A percentile compares a stretch with the other conserved stretches of the same genome.
phyloP scores from a whole-genome alignment of 352 stramenopile genomes.

The Elongisporangium prolatum region DNA sequence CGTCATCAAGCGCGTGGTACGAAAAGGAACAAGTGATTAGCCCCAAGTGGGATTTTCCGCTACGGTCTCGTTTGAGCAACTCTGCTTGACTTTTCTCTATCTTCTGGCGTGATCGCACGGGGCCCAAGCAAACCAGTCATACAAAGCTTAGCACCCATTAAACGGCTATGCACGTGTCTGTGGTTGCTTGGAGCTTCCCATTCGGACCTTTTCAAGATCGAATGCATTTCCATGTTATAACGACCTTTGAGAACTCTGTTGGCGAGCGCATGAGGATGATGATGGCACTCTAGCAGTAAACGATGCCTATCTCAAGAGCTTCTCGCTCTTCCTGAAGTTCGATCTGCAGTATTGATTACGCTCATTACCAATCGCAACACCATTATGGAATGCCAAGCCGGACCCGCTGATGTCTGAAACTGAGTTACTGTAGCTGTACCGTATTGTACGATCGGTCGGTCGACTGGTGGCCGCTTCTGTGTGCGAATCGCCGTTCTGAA shows the following conservation, averaged over 20 bases:
- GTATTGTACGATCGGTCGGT: background rate
- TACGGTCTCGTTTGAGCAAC: background rate
- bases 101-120: background rate
- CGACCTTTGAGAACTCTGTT: too few species aligned
- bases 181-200: background rate
- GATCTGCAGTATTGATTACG: background rate
- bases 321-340: background rate
- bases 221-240: background rate
- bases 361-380: background rate
- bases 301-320: background rate
- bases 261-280: too few species aligned
- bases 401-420: too few species aligned
- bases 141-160: background rate
- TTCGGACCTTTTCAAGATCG: background rate
- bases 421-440: background rate
- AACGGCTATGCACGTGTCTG: background rate
- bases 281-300: too few species aligned
- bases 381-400: too few species aligned
- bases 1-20: background rate
- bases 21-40: background rate
- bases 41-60: background rate
- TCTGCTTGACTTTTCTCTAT: background rate
- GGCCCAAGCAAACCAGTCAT: background rate
- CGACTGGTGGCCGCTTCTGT: background rate
- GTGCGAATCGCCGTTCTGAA: background rate